Conservation (phyloP, 257 asterid genomes). For the Coffea eugenioides region DNA sequence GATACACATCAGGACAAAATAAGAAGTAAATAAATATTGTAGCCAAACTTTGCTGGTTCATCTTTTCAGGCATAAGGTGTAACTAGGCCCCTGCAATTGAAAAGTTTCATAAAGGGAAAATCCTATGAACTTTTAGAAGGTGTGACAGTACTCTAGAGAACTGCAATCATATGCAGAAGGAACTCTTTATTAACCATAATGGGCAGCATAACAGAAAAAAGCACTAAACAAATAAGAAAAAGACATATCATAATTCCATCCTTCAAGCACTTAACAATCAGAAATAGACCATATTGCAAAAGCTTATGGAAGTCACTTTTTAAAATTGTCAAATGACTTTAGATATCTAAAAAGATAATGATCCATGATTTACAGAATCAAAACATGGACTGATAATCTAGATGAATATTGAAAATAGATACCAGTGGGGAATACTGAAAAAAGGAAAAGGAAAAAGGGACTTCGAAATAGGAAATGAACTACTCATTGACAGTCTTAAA, state of each 20-base stretch:
- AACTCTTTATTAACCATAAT: constrained; percentile 10
- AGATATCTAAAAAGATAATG: not conserved
- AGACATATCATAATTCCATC: not conserved
- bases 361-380: not conserved
- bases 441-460: constrained; percentile 19
- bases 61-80: not conserved
- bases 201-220: constrained; percentile 6
- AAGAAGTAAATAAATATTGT: constrained; percentile 13
- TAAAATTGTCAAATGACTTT: not conserved
- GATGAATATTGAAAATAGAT: not conserved
- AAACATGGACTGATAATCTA: not conserved
- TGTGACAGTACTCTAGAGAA: constrained; percentile 13
- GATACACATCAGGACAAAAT: constrained; percentile 15
- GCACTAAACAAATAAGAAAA: not conserved
- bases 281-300: not conserved
- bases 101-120: constrained; percentile 17
- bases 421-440: constrained; percentile 1
- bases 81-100: constrained; percentile 20
- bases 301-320: not conserved
- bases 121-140: constrained; percentile 18
- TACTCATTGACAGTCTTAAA: constrained; percentile 31
- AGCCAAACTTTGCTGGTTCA: constrained; percentile 10
- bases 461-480: constrained; percentile 22
- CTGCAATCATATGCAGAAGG: constrained; percentile 24
- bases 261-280: not conserved